Conservation (phyloP, 108 stramenopile species). For the Conticribra weissflogii region DNA sequence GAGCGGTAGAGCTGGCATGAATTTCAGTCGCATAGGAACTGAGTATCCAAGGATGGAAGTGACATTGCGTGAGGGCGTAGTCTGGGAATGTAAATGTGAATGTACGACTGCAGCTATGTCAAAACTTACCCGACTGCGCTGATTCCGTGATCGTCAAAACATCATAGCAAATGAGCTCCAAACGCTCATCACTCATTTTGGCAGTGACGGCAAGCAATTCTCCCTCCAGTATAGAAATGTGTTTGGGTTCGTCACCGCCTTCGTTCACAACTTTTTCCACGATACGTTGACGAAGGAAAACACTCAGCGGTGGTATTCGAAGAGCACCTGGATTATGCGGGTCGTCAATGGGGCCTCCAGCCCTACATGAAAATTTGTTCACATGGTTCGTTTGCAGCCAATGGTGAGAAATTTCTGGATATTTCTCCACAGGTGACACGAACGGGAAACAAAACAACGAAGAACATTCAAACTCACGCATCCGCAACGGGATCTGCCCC, state of each 20-base stretch:
- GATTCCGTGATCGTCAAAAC: slow-evolving; percentile 58
- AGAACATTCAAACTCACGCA: slow-evolving; percentile 44
- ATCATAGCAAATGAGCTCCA: slow-evolving; percentile 61
- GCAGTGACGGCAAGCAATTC: slow-evolving; percentile 72
- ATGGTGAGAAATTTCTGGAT: too few relatives aligned
- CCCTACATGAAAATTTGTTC: too few relatives aligned
- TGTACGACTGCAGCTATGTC: neutral
- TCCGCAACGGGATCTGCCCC: slow-evolving; percentile 72
- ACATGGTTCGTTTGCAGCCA: too few relatives aligned
- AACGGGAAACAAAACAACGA: slow-evolving; percentile 2
- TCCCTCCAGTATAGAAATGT: slow-evolving; percentile 53
- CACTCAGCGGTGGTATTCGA: slow-evolving; percentile 63
- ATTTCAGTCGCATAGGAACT: slow-evolving; percentile 33
- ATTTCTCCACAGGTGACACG: too few relatives aligned
- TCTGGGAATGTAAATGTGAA: too few relatives aligned
- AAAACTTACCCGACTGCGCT: slow-evolving; percentile 56
- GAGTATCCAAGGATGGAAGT: neutral
- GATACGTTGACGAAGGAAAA: slow-evolving; percentile 67
- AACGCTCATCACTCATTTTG: slow-evolving; percentile 36
- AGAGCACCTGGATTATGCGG: slow-evolving; percentile 51
- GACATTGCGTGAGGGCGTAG: too few relatives aligned
- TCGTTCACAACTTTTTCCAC: slow-evolving; percentile 60
- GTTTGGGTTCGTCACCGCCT: slow-evolving; percentile 64
- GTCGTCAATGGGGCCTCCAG: slow-evolving; percentile 58
- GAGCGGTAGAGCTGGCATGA: slow-evolving; percentile 16